Conservation (phyloP, 495 filamentous ascomycete genomes). For the Collariella sp. region DNA sequence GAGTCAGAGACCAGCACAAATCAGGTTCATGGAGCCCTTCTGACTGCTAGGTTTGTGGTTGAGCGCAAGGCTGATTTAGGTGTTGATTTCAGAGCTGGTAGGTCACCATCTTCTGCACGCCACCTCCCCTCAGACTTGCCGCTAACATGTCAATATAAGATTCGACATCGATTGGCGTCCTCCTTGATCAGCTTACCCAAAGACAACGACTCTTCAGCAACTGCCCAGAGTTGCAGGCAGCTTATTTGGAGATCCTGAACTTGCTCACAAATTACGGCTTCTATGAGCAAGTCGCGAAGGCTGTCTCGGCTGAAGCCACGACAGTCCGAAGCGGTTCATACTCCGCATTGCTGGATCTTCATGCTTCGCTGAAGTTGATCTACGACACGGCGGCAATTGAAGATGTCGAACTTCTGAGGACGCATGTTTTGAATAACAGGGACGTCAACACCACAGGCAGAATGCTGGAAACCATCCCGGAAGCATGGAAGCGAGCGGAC, state of each 20-base stretch:
- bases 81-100: slow-evolving; percentile 27
- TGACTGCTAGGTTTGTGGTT: slow-evolving; percentile 46
- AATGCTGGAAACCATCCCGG: slow-evolving; percentile 25
- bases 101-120: background rate
- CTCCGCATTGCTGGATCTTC: slow-evolving; percentile 21
- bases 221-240: slow-evolving; percentile 33
- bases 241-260: slow-evolving; percentile 35
- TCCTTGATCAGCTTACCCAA: slow-evolving; percentile 12
- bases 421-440: slow-evolving; percentile 6
- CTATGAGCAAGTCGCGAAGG: background rate
- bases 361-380: slow-evolving; percentile 13
- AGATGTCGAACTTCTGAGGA: slow-evolving; percentile 11
- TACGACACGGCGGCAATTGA: slow-evolving; percentile 12
- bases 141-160: slow-evolving; percentile 1
- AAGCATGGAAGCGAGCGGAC: slow-evolving; percentile 16
- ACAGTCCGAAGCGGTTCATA: background rate
- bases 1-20: slow-evolving; percentile 14
- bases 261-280: slow-evolving; percentile 19
- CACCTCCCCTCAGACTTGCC: no score
- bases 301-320: background rate
- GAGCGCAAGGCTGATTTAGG: slow-evolving; percentile 39
- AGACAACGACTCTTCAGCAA: slow-evolving; percentile 12
- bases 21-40: slow-evolving; percentile 56
- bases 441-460: slow-evolving; percentile 26
- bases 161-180: background rate